phyloP scores from a whole-genome alignment of 257 asterid species.

The Buddleja alternifolia region DNA sequence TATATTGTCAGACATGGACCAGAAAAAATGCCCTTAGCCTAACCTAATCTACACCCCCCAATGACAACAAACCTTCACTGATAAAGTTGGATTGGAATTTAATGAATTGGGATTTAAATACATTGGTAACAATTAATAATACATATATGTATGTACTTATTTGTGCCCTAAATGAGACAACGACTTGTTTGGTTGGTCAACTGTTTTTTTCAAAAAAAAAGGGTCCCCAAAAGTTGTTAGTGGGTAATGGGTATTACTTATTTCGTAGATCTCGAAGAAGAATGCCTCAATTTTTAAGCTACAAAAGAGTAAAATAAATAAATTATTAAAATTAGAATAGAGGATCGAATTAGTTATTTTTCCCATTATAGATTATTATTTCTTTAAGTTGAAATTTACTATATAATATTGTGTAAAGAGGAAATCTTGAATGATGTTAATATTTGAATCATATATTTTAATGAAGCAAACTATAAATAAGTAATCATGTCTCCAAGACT shows the following conservation, averaged over 20 bases:
- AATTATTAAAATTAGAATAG: too few relatives aligned
- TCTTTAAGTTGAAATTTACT: too few relatives aligned
- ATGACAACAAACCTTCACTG: conserved; percentile 51
- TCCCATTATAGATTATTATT: too few relatives aligned
- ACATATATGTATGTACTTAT: neutral
- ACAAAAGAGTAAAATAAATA: conserved; percentile 4
- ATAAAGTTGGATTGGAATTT: conserved; percentile 37
- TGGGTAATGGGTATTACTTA: neutral
- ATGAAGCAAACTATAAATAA: too few relatives aligned
- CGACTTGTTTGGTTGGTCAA: conserved; percentile 46
- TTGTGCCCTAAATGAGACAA: conserved; percentile 25
- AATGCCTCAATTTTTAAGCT: conserved; percentile 27
- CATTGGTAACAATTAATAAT: conserved; percentile 7
- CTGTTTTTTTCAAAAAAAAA: conserved; percentile 31
- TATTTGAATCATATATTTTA: too few relatives aligned
- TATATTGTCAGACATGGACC: conserved; percentile 44
- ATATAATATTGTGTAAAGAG: too few relatives aligned
- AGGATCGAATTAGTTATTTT: too few relatives aligned
- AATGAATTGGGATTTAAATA: conserved; percentile 24
- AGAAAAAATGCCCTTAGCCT: neutral
- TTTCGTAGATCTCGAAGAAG: conserved; percentile 41
- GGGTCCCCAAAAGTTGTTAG: neutral
- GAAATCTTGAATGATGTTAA: too few relatives aligned
- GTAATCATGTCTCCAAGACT: too few relatives aligned
- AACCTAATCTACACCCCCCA: conserved; percentile 31